Conservation (phyloP, 1,284 basidiomycete species). For the Uromyces viciae-fabae region DNA sequence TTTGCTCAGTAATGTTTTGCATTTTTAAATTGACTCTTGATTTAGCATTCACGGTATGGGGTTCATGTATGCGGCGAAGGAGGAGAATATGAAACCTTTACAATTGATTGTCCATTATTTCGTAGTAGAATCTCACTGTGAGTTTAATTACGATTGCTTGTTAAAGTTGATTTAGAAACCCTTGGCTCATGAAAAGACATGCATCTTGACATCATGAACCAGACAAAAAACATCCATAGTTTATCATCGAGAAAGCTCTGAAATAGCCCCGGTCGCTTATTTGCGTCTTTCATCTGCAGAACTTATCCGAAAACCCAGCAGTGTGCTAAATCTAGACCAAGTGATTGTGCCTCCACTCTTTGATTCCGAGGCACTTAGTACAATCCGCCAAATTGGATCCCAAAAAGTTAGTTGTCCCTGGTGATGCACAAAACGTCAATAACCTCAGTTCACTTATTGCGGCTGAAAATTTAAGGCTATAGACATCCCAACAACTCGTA, state of each 20-base stretch:
- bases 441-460: not conserved
- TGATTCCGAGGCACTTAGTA: slow-evolving; percentile 54
- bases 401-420: not conserved
- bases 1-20: not conserved
- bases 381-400: not conserved
- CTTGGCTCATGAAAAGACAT: not conserved
- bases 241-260: slow-evolving; percentile 65
- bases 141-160: slow-evolving; percentile 51
- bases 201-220: too few relatives aligned
- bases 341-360: slow-evolving; percentile 61
- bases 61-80: slow-evolving; percentile 96
- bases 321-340: slow-evolving; percentile 33
- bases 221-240: slow-evolving; percentile 68
- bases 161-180: slow-evolving; percentile 25
- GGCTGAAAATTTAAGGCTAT: not conserved
- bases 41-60: slow-evolving; percentile 63
- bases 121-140: slow-evolving; percentile 71
- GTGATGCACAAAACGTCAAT: not conserved
- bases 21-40: not conserved
- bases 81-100: slow-evolving; percentile 94
- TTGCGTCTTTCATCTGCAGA: slow-evolving; percentile 69
- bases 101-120: slow-evolving; percentile 85
- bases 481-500: slow-evolving; percentile 21
- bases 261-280: slow-evolving; percentile 77
- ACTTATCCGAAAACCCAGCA: slow-evolving; percentile 61